A percentile compares a stretch with the other conserved stretches of the same genome.
Conservation (phyloP, 371 early-diverging fungal genomes). For the Nematocida sp. region DNA sequence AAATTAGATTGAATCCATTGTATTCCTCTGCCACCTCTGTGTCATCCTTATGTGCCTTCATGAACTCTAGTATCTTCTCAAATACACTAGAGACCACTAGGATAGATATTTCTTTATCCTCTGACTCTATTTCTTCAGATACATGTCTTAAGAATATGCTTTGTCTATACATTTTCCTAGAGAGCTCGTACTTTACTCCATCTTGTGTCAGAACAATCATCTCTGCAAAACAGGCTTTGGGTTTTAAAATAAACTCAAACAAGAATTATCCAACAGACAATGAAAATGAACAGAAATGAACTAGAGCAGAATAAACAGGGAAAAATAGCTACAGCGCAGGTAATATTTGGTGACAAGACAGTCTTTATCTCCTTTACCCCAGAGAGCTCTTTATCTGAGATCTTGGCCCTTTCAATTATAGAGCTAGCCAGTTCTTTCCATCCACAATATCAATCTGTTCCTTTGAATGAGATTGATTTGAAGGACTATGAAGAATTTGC, state of each 20-base stretch:
- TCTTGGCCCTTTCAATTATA: slow-evolving; percentile 1
- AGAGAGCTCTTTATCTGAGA: not conserved
- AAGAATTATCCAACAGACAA: not conserved
- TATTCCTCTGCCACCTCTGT: slow-evolving; percentile 6
- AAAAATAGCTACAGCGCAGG: not conserved
- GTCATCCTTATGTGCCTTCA: slow-evolving; percentile 1
- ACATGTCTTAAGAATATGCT: slow-evolving; percentile 20
- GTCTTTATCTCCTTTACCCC: slow-evolving; percentile 3
- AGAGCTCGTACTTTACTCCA: not conserved
- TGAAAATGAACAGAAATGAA: not conserved
- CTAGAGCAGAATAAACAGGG: not conserved
- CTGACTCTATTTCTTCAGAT: not conserved
- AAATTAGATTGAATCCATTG: slow-evolving; percentile 37
- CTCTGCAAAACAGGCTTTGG: not conserved
- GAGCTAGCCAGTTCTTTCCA: slow-evolving; percentile 4
- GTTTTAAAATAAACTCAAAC: slow-evolving; percentile 40
- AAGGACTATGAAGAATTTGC: slow-evolving; percentile 24
- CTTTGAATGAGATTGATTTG: slow-evolving; percentile 12
- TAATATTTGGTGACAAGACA: slow-evolving; percentile 51
- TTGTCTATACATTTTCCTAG: slow-evolving; percentile 6
- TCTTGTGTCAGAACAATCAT: slow-evolving; percentile 2
- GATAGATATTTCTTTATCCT: not conserved
- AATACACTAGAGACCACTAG: slow-evolving; percentile 9
- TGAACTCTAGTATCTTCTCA: slow-evolving; percentile 31
- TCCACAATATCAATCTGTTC: not conserved